Conservation (phyloP, 257 asterid genomes). For the Perilla frutescens region DNA sequence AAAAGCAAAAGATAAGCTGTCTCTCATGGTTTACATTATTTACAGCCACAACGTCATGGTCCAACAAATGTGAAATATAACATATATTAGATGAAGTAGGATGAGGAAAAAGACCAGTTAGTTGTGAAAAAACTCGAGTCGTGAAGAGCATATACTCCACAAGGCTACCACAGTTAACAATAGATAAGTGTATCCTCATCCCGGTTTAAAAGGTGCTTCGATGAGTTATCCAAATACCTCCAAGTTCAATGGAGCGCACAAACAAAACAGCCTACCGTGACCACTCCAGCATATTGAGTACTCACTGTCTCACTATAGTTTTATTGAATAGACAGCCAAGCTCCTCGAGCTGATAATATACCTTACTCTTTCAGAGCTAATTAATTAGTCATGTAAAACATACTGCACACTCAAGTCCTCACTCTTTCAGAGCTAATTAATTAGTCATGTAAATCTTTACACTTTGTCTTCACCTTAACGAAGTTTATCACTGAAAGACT, state of each 20-base stretch:
- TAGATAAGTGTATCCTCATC: too few relatives aligned
- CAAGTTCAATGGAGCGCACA: not conserved
- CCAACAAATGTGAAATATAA: too few relatives aligned
- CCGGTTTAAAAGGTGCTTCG: too few relatives aligned
- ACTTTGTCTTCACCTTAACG: constrained; percentile 8
- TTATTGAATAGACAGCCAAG: not conserved
- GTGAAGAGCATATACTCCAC: too few relatives aligned
- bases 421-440: not conserved
- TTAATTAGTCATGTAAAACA: not conserved
- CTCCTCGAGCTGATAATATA: constrained; percentile 1
- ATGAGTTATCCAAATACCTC: too few relatives aligned
- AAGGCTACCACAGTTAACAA: too few relatives aligned
- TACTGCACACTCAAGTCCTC: not conserved
- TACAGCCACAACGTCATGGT: too few relatives aligned
- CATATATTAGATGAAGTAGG: too few relatives aligned
- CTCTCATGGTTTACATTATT: too few relatives aligned
- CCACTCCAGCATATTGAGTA: not conserved
- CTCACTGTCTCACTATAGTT: not conserved
- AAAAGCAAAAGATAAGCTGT: too few relatives aligned
- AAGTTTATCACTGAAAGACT: not conserved
- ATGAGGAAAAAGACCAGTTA: too few relatives aligned
- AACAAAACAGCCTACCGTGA: not conserved
- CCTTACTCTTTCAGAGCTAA: not conserved
- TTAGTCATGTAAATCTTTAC: not conserved
- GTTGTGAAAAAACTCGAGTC: too few relatives aligned